Evolutionary conservation across 176 grass and related monocot genomes (phyloP).

Genomic region (Aechmea fasciata): DNA sequence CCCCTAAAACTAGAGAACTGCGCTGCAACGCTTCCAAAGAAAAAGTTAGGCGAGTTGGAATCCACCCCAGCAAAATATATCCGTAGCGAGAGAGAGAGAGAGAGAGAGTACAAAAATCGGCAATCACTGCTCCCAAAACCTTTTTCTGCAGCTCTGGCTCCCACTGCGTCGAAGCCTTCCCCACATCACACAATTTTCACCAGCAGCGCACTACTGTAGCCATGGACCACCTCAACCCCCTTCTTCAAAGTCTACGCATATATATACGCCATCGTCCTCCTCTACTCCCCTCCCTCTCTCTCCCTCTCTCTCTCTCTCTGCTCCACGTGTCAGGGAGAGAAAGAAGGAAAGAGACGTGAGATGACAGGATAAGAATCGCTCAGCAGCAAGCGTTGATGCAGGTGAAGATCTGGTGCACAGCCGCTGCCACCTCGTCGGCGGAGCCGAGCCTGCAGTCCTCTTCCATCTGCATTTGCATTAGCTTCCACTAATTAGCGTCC

Average conservation of each 20-base stretch:
- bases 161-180: not conserved
- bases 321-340: too few species aligned
- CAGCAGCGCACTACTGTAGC: not conserved
- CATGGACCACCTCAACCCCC: not conserved
- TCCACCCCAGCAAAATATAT: not conserved
- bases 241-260: not conserved
- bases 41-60: not conserved
- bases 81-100: not conserved
- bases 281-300: not conserved
- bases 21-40: not conserved
- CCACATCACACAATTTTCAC: not conserved
- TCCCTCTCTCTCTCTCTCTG: not conserved
- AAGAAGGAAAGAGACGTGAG: too few species aligned
- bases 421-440: slow-evolving; percentile 87
- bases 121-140: not conserved
- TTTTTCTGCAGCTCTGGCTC: not conserved
- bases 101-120: not conserved
- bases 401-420: slow-evolving; percentile 86
- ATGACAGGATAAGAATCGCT: not conserved
- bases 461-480: slow-evolving; percentile 52
- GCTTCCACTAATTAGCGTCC: slow-evolving; percentile 5
- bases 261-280: not conserved
- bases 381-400: slow-evolving; percentile 52
- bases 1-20: not conserved
- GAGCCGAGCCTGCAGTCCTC: slow-evolving; percentile 80